Evolutionary conservation across 2,329 filamentous ascomycete species (phyloP), one percentile per base, ranked within the genome.

Genomic region (Penicillium sp.): DNA sequence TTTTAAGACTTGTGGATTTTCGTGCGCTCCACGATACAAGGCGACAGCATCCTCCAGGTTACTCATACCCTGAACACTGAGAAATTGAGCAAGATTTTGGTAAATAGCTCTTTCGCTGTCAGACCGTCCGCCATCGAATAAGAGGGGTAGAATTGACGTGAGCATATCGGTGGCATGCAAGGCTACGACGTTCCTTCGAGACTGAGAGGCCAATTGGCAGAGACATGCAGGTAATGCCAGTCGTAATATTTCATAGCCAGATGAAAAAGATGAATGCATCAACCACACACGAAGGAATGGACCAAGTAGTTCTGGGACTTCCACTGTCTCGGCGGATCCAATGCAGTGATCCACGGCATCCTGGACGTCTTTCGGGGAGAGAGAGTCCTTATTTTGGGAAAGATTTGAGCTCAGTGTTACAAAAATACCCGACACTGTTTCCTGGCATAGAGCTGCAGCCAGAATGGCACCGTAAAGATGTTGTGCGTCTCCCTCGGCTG

Each of bases 401-500:
- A 68, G 62, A 51, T 63, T 73, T 43, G 66, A 65, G 61, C 51
- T 70, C 63, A 70, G 67, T 57, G 57, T 74, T 61, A 68, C 72
- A 68, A 90, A 94, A 45, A 94, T 78, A 51, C 83, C 78, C 49
- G 88, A 84, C 56, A 93, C 79, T 41, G 85, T 83, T 67, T 91
- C 85, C 69, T 96, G 88, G 51, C 91, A 88, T 47, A 96, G 74
- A 1, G 88, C 86, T 74, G 95, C 93, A 5, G 89, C 84, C 46
- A 96, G 79, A 8, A 97, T 81, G 63, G 88, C 87, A 27, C 91
- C 91, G 73, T 95, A 95, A 4, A 95, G 80, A 70, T 92, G 88
- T 62, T 95, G 89, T 41, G 85, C 80, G 59, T 89, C 85, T 53
- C 81, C 57, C 41, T 68, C 57, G 10, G 49, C 51, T 19, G 57